Evolutionary conservation across 345 rosid genomes (phyloP), one percentile per base, ranked within the genome.

Genomic region (Arabis hirsuta): DNA sequence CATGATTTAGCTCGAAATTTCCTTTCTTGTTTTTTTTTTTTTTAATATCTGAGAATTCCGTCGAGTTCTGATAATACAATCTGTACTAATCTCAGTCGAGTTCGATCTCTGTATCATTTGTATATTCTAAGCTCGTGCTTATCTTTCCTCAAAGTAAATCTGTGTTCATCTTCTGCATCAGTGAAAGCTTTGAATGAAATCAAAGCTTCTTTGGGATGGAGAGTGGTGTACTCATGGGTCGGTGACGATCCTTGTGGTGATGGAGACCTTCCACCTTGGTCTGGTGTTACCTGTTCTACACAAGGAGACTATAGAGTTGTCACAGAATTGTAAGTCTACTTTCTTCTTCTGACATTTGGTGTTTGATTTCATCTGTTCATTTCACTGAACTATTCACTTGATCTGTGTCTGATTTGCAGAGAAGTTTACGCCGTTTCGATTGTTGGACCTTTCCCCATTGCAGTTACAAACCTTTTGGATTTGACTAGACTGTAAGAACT

Each of bases 211-310:
- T 86, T 94, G 26, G 98, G 98, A 34, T 94, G 98, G 98, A 85
- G 96, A 75, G 97, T 94, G 39, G 96, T 91, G 16, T 94, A 94
- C 75, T 85, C 97, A 10, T 94, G 98, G 98, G 85, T 94, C 5
- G 98, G 98, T 52, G 98, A 94, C 12, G 98, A 94, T 77, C 98
- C 98, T 11, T 94, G 98, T 7, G 98, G 98, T 10, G 97, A 89
- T 67, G 90, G 91, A 10, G 89, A 84, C 45, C 87, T 89, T 56
- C 96, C 83, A 3, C 91, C 96, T 9, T 94, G 98, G 98, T 89
- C 95, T 55, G 97, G 98, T 59, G 96, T 94, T 71, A 91, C 96
- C 2, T 94, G 98, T 76, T 86, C 97, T 13, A 83, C 90, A 42
- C 86, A 78, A 71, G 97, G 96, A 60, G 98, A 91, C 70, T 91